These are phyloP conservation scores for Calonectria henricotiae DNA, from an alignment of 2,329 filamentous ascomycete genomes.

Conservation along the genomic window DNA sequence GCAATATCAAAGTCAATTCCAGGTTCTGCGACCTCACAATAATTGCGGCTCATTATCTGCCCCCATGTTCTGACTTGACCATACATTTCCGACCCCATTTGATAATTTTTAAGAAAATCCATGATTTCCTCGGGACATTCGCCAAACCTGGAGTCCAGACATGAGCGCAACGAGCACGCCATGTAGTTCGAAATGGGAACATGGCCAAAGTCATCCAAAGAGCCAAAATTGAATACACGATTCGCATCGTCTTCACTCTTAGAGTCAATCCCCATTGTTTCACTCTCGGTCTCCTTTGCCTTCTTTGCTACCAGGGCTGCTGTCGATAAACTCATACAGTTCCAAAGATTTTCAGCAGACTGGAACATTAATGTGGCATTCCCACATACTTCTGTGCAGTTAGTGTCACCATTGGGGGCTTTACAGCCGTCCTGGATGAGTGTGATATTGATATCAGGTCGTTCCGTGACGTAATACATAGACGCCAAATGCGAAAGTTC, in stretches of 20 bases:
- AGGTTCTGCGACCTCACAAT: background rate
- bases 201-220: background rate
- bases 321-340: background rate
- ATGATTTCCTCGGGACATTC: background rate
- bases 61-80: background rate
- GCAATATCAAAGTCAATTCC: conserved; percentile 19
- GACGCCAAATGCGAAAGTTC: background rate
- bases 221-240: background rate
- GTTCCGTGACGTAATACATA: background rate
- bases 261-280: background rate
- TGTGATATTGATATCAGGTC: no score
- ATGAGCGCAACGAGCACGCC: background rate
- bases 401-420: background rate
- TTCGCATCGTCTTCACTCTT: background rate
- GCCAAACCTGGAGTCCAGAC: background rate
- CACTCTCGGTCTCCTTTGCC: background rate
- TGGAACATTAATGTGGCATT: background rate
- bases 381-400: background rate
- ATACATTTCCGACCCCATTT: background rate
- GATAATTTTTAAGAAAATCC: background rate
- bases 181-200: background rate
- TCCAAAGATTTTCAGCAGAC: background rate
- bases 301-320: background rate
- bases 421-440: background rate
- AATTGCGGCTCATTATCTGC: background rate